phyloP scores from a whole-genome alignment of 192 early-diverging fungal genomes.

The Coemansia pectinata region DNA sequence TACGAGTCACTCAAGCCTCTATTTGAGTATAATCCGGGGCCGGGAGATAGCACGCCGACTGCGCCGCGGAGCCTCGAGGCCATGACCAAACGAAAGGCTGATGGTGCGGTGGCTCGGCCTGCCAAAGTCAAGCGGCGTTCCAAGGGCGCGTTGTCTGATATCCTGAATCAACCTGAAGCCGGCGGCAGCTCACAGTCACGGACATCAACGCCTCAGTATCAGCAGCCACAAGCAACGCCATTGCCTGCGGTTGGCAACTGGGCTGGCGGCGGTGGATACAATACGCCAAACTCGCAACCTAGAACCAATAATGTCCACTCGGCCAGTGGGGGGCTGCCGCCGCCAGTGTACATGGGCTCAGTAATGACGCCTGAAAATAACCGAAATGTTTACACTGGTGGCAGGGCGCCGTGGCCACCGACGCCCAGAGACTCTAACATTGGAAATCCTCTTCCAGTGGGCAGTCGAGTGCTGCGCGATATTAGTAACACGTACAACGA shows the following conservation, averaged over 20 bases:
- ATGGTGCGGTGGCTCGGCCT: not conserved
- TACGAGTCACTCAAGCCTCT: slow-evolving; percentile 34
- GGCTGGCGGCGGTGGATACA: not conserved
- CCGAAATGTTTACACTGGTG: not conserved
- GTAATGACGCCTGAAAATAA: slow-evolving; percentile 13
- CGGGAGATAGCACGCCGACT: slow-evolving; percentile 46
- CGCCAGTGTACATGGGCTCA: slow-evolving; percentile 2
- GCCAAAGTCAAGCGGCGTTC: slow-evolving; percentile 16
- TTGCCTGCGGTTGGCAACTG: not conserved
- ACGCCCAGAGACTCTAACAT: not conserved
- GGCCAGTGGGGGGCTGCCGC: not conserved
- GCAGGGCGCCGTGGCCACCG: not conserved
- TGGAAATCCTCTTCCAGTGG: not conserved
- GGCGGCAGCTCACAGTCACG: not conserved
- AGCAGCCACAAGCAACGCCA: not conserved
- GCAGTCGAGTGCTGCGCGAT: slow-evolving; percentile 33
- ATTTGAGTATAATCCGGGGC: slow-evolving; percentile 47
- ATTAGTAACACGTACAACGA: slow-evolving; percentile 31
- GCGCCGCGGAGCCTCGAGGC: slow-evolving; percentile 56
- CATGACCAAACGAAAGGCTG: slow-evolving; percentile 46
- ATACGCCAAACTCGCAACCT: not conserved
- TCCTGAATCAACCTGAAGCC: not conserved
- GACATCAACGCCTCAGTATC: slow-evolving; percentile 1
- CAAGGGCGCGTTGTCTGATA: slow-evolving; percentile 4
- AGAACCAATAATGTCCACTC: not conserved